A percentile compares a stretch with the other conserved stretches of the same genome.
These are phyloP conservation scores for Saccharomycopsis sp. DNA, from an alignment of 805 yeast species.

Conservation along the genomic window DNA sequence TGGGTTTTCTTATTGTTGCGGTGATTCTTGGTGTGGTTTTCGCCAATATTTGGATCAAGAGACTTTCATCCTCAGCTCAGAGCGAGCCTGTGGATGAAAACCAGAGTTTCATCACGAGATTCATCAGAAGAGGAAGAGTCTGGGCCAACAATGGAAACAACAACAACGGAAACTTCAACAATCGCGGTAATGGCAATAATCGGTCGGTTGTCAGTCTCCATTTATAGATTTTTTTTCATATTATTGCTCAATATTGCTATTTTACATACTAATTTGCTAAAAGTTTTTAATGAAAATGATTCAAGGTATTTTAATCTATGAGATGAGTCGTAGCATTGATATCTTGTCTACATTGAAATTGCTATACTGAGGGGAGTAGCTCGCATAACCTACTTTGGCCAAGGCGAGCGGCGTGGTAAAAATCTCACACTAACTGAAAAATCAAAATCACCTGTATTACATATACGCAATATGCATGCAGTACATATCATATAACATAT, in stretches of 20 bases:
- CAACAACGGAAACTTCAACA: neutral
- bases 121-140: neutral
- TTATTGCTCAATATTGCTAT: neutral
- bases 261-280: no score
- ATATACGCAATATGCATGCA: no score
- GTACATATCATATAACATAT: no score
- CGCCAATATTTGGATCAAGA: conserved; percentile 38
- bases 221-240: neutral
- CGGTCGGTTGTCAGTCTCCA: neutral
- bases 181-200: neutral
- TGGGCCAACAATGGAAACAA: neutral
- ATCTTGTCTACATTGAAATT: no score
- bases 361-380: no score
- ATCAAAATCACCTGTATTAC: no score
- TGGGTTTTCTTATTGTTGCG: conserved; percentile 43
- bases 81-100: neutral
- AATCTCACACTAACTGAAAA: no score
- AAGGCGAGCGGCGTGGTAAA: no score
- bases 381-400: no score
- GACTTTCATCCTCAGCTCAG: conserved; percentile 18
- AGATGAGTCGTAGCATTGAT: no score
- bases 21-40: conserved; percentile 34
- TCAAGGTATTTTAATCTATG: no score
- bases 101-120: conserved; percentile 1
- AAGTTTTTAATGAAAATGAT: no score